Base-by-base conservation (phyloP, 2,329 filamentous ascomycete species). In the Laburnicola sp. region DNA sequence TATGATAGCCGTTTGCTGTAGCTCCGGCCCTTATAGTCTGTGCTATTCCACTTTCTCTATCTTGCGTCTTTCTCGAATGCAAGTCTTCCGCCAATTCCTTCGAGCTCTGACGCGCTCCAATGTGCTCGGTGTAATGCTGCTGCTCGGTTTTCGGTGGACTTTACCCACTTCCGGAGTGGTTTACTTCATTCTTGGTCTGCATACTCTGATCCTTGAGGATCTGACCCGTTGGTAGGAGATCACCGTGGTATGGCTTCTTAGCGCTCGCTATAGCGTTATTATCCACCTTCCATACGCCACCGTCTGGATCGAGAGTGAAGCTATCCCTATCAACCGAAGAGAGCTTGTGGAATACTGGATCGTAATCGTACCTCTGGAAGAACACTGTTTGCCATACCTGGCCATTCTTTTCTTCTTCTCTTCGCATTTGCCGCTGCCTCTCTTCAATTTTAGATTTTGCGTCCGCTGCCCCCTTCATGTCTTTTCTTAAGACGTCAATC, bases 371-470 rank as follows among this genome's bases (percentile, higher is more conserved):
- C 43, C 62, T 64, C 11, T 60, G 61, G 56, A 78, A 78, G 57
- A 78, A 79, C 10, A 76, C 43, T 10, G 61, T 57, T 45, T 69
- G 48, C 73, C 76, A 79, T 3, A 59, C 54, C 41, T 68, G 63
- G 23, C 74, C 74, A 27, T 59, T 58, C 2, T 61, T 64, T 44
- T 71, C 61, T 41, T 75, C 68, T 21, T 71, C 64, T 53, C 72
- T 73, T 10, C 76, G 65, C 70, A 78, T 68, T 47, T 69, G 64
- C 28, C 75, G 63, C 51, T 78, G 76, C 2, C 69, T 71, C 42
- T 76, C 51, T 41, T 73, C 71, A 9, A 73, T 44, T 1, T 57
- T 52, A 2, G 61, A 64, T 36, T 74, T 75, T 6, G 63, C 65
- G 30, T 68, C 54, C 2, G 57, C 58, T 4, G 60, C 65, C 3